Base-by-base conservation (phyloP, 2,329 filamentous ascomycete species). In the Exserohilum turcica region DNA sequence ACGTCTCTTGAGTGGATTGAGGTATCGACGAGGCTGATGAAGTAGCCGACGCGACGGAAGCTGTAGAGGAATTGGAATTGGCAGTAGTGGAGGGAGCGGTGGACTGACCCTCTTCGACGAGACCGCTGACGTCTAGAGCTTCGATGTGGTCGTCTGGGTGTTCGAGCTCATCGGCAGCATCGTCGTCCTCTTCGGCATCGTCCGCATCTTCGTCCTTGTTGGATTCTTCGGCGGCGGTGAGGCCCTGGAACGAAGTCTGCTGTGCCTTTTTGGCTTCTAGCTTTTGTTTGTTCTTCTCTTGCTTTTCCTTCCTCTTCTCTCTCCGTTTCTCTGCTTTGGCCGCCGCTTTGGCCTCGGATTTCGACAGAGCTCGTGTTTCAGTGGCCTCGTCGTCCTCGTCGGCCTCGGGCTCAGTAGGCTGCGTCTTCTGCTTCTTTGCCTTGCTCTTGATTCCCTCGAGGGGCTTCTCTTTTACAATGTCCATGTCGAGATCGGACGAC, bases 11-110 rank as follows among this genome's bases (percentile, higher is more conserved):
- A 13, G 48, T 60, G 7, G 64, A 48, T 13, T 74, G 73, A 7
- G 77, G 76, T 45, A 78, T 73, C 6, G 79, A 80, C 36, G 79
- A 80, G 38, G 77, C 74, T 2, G 79, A 80, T 8, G 79, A 81
- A 32, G 77, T 70, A 43, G 76, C 77, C 27, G 61, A 76, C 57
- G 70, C 65, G 58, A 77, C 73, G 49, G 70, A 72, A 37, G 75
- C 72, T 54, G 77, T 72, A 32, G 77, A 79, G 55, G 64, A 63
- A 54, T 70, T 70, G 53, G 71, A 74, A 59, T 71, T 62, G 57
- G 61, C 60, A 61, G 63, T 52, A 47, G 71, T 70, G 19, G 68
- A 63, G 36, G 70, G 69, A 49, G 63, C 65, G 47, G 68, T 72
- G 43, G 70, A 72, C 57, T 64, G 64, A 59, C 64, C 62, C 49